Conservation (phyloP, 2,329 filamentous ascomycete species). For the Neophaeococcomyces aloes region DNA sequence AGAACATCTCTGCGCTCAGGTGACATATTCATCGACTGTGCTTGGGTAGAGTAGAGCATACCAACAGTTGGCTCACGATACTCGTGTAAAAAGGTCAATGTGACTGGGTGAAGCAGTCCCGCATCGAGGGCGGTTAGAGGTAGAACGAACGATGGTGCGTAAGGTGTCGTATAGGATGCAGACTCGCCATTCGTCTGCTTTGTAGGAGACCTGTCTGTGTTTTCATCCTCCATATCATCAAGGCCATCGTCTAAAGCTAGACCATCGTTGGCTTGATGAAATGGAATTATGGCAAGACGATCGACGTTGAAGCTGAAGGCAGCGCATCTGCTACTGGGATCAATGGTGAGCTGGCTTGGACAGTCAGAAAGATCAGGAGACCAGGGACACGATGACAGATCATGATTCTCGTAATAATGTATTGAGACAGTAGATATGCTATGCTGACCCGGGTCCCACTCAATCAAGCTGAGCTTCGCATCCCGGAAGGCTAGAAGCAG, state of each 20-base stretch:
- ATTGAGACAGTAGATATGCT: slow-evolving; percentile 82
- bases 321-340: slow-evolving; percentile 86
- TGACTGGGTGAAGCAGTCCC: slow-evolving; percentile 73
- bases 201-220: slow-evolving; percentile 33
- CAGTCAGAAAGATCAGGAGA: slow-evolving; percentile 63
- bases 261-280: slow-evolving; percentile 75
- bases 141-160: slow-evolving; percentile 85
- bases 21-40: slow-evolving; percentile 62
- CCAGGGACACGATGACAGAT: slow-evolving; percentile 73
- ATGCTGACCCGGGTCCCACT: slow-evolving; percentile 79
- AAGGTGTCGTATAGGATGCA: slow-evolving; percentile 49
- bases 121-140: slow-evolving; percentile 82
- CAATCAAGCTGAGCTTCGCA: slow-evolving; percentile 82
- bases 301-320: slow-evolving; percentile 83
- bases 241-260: slow-evolving; percentile 64
- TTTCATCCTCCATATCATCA: slow-evolving; percentile 68
- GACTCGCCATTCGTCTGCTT: slow-evolving; percentile 30
- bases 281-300: slow-evolving; percentile 87
- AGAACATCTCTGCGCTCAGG: slow-evolving; percentile 72
- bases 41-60: slow-evolving; percentile 68
- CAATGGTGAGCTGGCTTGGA: slow-evolving; percentile 72
- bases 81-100: slow-evolving; percentile 87
- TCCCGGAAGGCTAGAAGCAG: slow-evolving; percentile 77
- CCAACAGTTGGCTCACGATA: slow-evolving; percentile 97
- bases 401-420: slow-evolving; percentile 96